Evolutionary conservation across 1,284 basidiomycete species (phyloP).

Genomic region (Apiotrichum gracile): DNA sequence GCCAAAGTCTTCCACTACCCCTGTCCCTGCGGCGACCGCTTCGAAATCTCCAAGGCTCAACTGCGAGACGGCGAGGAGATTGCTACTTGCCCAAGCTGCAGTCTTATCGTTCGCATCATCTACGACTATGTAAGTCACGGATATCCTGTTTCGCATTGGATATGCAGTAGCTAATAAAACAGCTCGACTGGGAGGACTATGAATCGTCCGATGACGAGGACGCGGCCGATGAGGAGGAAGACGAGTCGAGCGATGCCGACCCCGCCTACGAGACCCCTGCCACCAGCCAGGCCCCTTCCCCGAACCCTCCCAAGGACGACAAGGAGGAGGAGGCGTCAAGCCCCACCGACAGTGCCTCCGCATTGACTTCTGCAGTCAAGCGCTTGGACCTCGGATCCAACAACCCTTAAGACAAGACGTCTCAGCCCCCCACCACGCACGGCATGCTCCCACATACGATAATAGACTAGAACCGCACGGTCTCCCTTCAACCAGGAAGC

Average conservation of each 20-base stretch:
- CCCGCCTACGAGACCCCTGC: slow-evolving; percentile 6
- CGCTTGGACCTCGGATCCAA: too few relatives aligned
- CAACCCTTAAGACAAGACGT: not conserved
- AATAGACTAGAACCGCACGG: too few relatives aligned
- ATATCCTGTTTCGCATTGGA: not conserved
- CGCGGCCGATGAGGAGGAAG: slow-evolving; percentile 16
- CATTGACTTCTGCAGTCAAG: not conserved
- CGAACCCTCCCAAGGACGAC: not conserved
- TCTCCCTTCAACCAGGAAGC: not conserved
- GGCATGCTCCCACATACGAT: not conserved
- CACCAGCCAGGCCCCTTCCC: slow-evolving; percentile 3
- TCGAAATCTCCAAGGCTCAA: slow-evolving; percentile 87
- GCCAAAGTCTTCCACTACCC: slow-evolving; percentile 89
- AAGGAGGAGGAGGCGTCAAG: not conserved
- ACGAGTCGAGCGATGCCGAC: slow-evolving; percentile 3
- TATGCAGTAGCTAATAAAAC: not conserved
- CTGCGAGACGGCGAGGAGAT: slow-evolving; percentile 88
- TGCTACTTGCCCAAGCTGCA: slow-evolving; percentile 96
- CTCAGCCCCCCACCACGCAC: not conserved
- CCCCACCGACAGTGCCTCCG: not conserved
- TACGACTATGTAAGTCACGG: slow-evolving; percentile 77
- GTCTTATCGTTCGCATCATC: slow-evolving; percentile 84
- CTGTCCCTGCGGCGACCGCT: slow-evolving; percentile 96
- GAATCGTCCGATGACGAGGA: slow-evolving; percentile 41
- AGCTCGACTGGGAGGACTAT: slow-evolving; percentile 50